Evolutionary conservation across 306 rosid genomes (phyloP).

Genomic region (Rosa multiflora): DNA sequence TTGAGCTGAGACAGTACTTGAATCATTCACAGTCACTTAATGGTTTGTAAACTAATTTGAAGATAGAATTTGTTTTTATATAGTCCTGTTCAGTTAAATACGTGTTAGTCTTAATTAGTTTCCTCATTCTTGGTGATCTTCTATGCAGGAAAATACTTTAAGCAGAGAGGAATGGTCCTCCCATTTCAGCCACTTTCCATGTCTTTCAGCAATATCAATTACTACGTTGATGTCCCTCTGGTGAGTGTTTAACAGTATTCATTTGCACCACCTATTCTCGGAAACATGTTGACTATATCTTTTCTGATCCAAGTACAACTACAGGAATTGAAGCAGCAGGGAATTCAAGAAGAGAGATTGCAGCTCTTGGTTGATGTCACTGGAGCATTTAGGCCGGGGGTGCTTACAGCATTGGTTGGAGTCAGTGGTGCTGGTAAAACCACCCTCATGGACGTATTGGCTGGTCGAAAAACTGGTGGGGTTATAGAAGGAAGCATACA

Average conservation of each 20-base stretch:
- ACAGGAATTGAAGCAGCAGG: constrained; percentile 95
- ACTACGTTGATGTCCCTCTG: constrained; percentile 90
- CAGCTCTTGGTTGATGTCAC: constrained; percentile 79
- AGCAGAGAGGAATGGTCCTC: constrained; percentile 96
- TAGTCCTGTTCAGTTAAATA: neutral
- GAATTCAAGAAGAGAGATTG: constrained; percentile 73
- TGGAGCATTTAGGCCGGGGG: constrained; percentile 90
- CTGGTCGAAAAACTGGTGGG: constrained; percentile 97
- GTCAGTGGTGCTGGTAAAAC: constrained; percentile 99
- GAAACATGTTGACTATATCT: constrained; percentile 26
- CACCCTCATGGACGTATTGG: constrained; percentile 95
- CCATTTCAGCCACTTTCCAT: constrained; percentile 95
- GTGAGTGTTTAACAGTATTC: constrained; percentile 43
- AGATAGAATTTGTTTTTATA: neutral
- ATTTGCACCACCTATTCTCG: constrained; percentile 4
- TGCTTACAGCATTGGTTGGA: constrained; percentile 94
- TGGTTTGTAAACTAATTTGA: constrained; percentile 47
- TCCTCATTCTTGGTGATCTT: constrained; percentile 24
- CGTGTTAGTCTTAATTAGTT: neutral
- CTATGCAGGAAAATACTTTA: constrained; percentile 70
- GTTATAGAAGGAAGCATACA: constrained; percentile 67
- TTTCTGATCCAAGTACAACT: constrained; percentile 44
- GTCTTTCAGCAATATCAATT: constrained; percentile 91
- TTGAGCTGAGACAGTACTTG: constrained; percentile 91
- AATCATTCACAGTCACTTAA: constrained; percentile 70